Conservation (phyloP, 495 filamentous ascomycete genomes). For the Cetradonia linearis region DNA sequence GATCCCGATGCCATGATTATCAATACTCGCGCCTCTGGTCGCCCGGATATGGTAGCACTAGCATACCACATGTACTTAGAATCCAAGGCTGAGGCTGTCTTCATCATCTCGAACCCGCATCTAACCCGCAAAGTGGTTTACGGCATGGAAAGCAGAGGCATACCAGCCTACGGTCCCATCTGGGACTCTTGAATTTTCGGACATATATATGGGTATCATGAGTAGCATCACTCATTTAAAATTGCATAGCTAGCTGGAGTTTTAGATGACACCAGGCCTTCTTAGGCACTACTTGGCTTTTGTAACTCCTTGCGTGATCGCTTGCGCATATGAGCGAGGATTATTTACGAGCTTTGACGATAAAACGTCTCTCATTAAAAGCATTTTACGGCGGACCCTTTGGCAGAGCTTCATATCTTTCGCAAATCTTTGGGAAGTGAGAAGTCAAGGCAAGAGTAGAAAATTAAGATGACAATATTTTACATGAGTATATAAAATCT, state of each 20-base stretch:
- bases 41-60: slow-evolving; percentile 46
- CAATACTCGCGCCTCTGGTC: slow-evolving; percentile 41
- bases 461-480: background rate
- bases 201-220: background rate
- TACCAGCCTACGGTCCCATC: slow-evolving; percentile 68
- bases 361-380: background rate
- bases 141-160: slow-evolving; percentile 56
- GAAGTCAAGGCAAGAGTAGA: background rate
- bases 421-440: background rate
- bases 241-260: slow-evolving; percentile 7
- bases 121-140: slow-evolving; percentile 64
- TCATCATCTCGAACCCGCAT: slow-evolving; percentile 65
- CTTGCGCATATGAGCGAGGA: background rate
- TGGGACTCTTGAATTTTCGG: slow-evolving; percentile 56
- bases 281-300: background rate
- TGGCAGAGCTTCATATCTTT: background rate
- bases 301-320: background rate
- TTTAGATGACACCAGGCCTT: slow-evolving; percentile 5
- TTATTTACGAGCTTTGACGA: slow-evolving; percentile 5
- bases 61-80: slow-evolving; percentile 48
- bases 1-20: slow-evolving; percentile 47
- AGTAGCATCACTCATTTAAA: background rate
- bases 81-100: slow-evolving; percentile 58
- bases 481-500: background rate
- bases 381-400: background rate